Conservation (phyloP, 257 asterid genomes). For the Petrea volubilis region DNA sequence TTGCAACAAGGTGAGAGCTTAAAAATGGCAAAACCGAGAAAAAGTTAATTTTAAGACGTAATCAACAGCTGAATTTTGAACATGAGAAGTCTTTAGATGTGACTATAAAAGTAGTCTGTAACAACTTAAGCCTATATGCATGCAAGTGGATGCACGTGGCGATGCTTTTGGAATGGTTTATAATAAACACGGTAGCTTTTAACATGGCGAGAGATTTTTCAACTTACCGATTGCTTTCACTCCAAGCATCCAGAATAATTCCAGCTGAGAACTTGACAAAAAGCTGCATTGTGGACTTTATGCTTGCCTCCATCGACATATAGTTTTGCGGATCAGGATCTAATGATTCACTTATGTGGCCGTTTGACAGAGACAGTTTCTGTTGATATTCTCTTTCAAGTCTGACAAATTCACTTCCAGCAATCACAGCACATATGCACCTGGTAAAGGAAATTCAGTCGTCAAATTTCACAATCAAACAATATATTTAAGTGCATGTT, state of each 20-base stretch:
- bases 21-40: neutral
- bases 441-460: constrained; percentile 42
- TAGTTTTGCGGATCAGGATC: constrained; percentile 60
- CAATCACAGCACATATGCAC: constrained; percentile 88
- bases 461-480: constrained; percentile 15
- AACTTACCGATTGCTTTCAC: constrained; percentile 69
- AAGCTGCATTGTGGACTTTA: constrained; percentile 86
- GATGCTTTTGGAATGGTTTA: neutral
- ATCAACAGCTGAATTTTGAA: neutral
- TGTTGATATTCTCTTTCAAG: constrained; percentile 84
- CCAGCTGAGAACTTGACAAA: constrained; percentile 89
- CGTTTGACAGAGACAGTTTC: constrained; percentile 75
- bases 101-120: neutral
- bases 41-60: neutral
- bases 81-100: neutral
- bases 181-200: neutral
- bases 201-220: neutral
- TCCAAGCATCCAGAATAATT: constrained; percentile 81
- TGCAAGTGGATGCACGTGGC: neutral
- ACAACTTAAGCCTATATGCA: too few relatives aligned
- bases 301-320: constrained; percentile 69
- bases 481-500: neutral
- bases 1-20: constrained; percentile 79
- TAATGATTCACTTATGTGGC: constrained; percentile 60
- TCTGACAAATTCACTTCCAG: constrained; percentile 85